Evolutionary conservation across 108 stramenopile species (phyloP), one percentile per base, ranked within the genome.

Genomic region (Fragilaria radians): DNA sequence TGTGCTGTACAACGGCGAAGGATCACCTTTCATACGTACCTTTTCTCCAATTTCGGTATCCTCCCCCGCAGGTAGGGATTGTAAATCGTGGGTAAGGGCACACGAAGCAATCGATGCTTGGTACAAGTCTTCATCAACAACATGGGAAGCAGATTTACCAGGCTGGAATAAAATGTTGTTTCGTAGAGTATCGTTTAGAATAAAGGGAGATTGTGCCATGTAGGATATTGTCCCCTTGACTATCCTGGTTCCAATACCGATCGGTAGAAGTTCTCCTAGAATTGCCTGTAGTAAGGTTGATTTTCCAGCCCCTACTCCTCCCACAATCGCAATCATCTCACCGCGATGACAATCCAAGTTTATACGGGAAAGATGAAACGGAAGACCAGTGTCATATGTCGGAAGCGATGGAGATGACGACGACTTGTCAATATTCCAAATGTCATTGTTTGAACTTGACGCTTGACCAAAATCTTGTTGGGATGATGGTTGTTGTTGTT

Each of bases 111-210:
- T 32, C 23, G 82, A 81, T 29, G 79, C 67, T 46, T 94, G 48
- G 64, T 99, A 99, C 21, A 74, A 71, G 32, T 78, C 78, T 52
- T 80, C 73, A 27, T 96, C 83, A 27, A 87, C 65, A n/a, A n/a
- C n/a, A n/a, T n/a, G n/a, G 0, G 54, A 51, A 28, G 70, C 53
- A 48, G 58, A 32, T 70, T 97, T 95, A 28, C 86, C 83, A 28
- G 83, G 76, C 31, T 96, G 94, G 64, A 98, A 97, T 17, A 98
- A 65, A 49, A 99, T 91, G 79, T 99, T 99, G 4, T 95, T 95
- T 0, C 87, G 72, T 11, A 98, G 63, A 1, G 95, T 88, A 21
- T 85, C 96, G 75, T 98, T 99, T 61, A 94, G 59, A 31, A 99
- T 97, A 68, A 96, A 99, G 9, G 97, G 83, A 2, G 62, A 80